Evolutionary conservation across 78 protist species (phyloP), one percentile per base, ranked within the genome.

Genomic region (Chrysochromulina parva): DNA sequence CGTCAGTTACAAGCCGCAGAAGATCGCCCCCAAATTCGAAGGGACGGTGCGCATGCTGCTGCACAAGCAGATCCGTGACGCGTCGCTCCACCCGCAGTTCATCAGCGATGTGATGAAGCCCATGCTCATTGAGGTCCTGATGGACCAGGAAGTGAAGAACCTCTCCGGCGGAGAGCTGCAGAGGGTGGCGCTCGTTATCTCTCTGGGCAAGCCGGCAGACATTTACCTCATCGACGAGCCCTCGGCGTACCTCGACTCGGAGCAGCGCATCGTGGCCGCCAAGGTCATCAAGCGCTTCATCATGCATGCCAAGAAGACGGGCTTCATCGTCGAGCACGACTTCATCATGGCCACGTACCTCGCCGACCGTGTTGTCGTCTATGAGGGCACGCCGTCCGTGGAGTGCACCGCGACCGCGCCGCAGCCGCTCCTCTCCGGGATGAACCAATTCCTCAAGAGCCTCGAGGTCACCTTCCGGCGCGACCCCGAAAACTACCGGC

Each of bases 81-180:
- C 97, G 19, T 95, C 47, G 94, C 53, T 66, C 57, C 97, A 98
- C 93, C 99, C 99, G 53, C 99, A 97, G 92, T 99, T 99, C 97
- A 26, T 22, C 6, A 60, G 98, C 10, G 99, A 98, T 71, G 99
- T 99, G 89, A 48, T 94, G 85, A 98, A 97, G 95, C 99, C 99
- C 58, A 67, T 99, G 65, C 60, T 82, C 85, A 76, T 98, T 50
- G 99, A 98, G 58, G 84, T 28, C 60, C 82, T 99, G 66, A 66
- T 95, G 55, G 99, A 99, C 92, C 95, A n/a, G 48, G 78, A 94
- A 47, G 96, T 97, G 5, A 48, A 71, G 73, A 88, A 92, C 89
- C 95, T 99, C 50, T 99, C 99, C 52, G 99, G 99, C 17, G 99
- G 99, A 73, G 99, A 99, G 95, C 95, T 99, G 90, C 99, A 99